A percentile compares a stretch with the other conserved stretches of the same genome.
phyloP scores from a whole-genome alignment of 2,329 filamentous ascomycete genomes.

The Sporothrix curviconia region DNA sequence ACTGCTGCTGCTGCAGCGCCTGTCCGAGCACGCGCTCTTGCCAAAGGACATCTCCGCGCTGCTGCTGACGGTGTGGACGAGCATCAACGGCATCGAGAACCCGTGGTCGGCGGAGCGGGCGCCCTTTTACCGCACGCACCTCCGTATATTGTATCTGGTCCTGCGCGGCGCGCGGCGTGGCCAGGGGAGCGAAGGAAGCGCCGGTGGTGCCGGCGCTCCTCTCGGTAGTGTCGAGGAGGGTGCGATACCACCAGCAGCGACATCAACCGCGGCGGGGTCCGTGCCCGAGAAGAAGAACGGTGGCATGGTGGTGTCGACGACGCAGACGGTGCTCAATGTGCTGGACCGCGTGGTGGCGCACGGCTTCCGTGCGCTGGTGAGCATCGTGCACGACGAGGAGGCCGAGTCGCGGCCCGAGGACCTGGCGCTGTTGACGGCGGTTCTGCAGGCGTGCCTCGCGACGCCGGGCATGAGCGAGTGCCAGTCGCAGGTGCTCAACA shows the following conservation, averaged over 20 bases:
- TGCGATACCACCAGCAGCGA: neutral
- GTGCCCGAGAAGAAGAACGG: conserved; percentile 21
- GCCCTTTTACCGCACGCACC: conserved; percentile 72
- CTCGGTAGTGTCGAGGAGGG: conserved; percentile 11
- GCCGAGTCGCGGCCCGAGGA: conserved; percentile 65
- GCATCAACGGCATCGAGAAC: conserved; percentile 47
- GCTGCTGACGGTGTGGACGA: conserved; percentile 43
- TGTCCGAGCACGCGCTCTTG: conserved; percentile 54
- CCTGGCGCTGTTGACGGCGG: conserved; percentile 77
- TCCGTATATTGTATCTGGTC: conserved; percentile 79
- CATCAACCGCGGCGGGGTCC: neutral
- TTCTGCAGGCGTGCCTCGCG: conserved; percentile 76
- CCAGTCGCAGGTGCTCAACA: conserved; percentile 63
- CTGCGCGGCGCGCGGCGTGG: conserved; percentile 57
- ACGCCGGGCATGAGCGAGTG: conserved; percentile 69
- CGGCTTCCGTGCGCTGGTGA: conserved; percentile 75
- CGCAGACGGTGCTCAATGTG: conserved; percentile 67
- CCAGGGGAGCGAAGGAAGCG: neutral
- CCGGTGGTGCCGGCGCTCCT: conserved; percentile 12
- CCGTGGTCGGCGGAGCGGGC: conserved; percentile 47
- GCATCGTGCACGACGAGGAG: conserved; percentile 71
- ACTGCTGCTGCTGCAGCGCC: conserved; percentile 72
- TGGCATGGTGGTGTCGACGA: conserved; percentile 39
- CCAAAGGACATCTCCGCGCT: conserved; percentile 47
- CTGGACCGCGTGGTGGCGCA: conserved; percentile 71